A percentile compares a stretch with the other conserved stretches of the same genome.
Conservation (phyloP, 305 asterid species). For the Fraxinus greggii region DNA sequence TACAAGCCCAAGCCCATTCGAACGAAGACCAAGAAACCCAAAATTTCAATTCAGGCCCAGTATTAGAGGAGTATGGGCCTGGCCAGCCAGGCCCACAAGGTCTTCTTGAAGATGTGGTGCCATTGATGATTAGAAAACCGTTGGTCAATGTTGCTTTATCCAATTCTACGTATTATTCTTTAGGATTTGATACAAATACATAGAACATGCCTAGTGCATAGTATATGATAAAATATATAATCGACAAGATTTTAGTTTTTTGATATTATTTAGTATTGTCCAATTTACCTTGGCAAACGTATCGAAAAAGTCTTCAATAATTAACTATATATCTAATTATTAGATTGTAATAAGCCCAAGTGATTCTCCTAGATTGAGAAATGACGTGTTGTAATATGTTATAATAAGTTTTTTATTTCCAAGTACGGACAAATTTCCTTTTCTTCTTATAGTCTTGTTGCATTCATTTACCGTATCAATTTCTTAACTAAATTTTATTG, state of each 20-base stretch:
- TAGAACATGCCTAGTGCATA: not conserved
- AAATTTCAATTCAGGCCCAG: not conserved
- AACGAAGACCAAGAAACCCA: constrained; percentile 24
- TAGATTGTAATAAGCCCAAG: not conserved
- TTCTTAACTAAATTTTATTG: not conserved
- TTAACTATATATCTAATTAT: not conserved
- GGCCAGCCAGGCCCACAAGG: constrained; percentile 45
- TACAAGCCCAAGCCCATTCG: constrained; percentile 27
- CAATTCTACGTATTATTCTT: constrained; percentile 37
- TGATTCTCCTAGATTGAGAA: not conserved
- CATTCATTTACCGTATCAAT: not conserved
- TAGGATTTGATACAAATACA: constrained; percentile 22
- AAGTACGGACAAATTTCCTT: not conserved
- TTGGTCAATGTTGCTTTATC: constrained; percentile 30
- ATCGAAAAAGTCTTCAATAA: not conserved
- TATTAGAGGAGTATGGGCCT: constrained; percentile 18
- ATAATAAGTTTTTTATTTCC: constrained; percentile 5
- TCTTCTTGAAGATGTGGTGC: constrained; percentile 86
- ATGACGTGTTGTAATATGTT: constrained; percentile 1
- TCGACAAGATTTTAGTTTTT: not conserved
- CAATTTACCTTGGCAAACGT: not conserved
- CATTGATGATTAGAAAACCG: constrained; percentile 62
- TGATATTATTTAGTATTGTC: not conserved
- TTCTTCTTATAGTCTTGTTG: not conserved
- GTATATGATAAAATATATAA: not conserved